Evolutionary conservation across 2,329 filamentous ascomycete genomes (phyloP), one percentile per base, ranked within the genome.

Genomic region (Cryphonectria naterciae): DNA sequence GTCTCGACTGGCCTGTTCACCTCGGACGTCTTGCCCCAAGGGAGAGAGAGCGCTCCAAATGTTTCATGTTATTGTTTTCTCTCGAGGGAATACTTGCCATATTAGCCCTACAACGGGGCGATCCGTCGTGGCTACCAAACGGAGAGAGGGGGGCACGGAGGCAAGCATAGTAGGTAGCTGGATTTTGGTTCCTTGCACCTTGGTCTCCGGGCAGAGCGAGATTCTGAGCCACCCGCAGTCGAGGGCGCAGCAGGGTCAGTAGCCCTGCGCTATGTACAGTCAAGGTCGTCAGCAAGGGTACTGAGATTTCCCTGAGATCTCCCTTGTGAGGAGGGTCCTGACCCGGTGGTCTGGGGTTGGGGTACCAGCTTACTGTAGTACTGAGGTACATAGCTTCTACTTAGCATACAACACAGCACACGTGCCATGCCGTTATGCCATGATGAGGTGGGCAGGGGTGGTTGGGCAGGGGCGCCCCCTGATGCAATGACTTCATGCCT

Each of bases 161-260:
- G 17, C 11, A 13, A 28, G 46, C 46, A 10, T n/a, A 49, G 5
- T 19, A 49, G 22, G 22, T 49, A 49, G 46, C 22, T 49, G 19
- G 46, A 49, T 6, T 49, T 32, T 49, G 54, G 54, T 25, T 32
- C 7, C 28, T 32, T 32, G 32, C 32, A 32, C 32, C 32, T 35
- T n/a, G 6, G 58, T 61, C 58, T 39, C 22, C 58, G 58, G 58
- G 35, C 58, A 61, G 32, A 39, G 58, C 58, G 58, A 61, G 17
- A 19, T 32, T 32, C 58, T n/a, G 19, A 25, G 8, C 56, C 11
- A 58, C 32, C 58, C 58, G 58, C 58, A 39, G 58, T n/a, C 58
- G 5, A 35, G 39, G 58, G 58, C 58, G 58, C 58, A 60, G 15
- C 32, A 39, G 15, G 58, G 17, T 25, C 52, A 28, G n/a, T 13